Base-by-base conservation (phyloP, 2,329 filamentous ascomycete genomes). In the Orbilia brochopaga region DNA sequence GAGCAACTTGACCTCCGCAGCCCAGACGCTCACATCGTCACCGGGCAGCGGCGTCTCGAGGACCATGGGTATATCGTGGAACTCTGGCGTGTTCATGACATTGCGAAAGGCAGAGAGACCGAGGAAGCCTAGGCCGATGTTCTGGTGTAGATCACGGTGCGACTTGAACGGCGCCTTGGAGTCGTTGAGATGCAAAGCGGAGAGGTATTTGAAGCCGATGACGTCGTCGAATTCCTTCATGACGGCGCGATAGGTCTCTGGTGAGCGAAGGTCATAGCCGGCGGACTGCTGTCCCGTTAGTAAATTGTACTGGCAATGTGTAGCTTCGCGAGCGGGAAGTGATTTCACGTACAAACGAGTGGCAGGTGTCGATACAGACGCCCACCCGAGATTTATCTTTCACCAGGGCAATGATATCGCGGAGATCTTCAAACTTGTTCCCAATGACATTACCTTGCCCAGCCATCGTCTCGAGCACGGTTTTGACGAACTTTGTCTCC, bases 321-420 rank as follows among this genome's bases (percentile, higher is more conserved):
- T 52, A 21, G 21, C 32, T 0, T 21, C 13, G 56, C 35, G 23
- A 17, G 1, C 6, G 50, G 50, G 23, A 6, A 1, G 27, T 8
- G 48, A 27, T 55, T 21, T 19, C 11, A 53, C 69, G 58, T 54
- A 64, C 93, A 79, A 97, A 97, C 67, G 92, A 88, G 80, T 99
- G 94, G 80, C 94, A 99, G 0, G 94, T 99, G 79, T 99, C 94
- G 64, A 99, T 87, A 79, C 94, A 99, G 17, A 99, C 92, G 51
- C 93, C 94, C 1, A 99, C 88, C 32, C 94, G 87, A 48, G 82
- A 79, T 81, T 96, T 95, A 79, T 96, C 87, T 21, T 92, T 85
- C 23, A 97, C 86, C 7, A 87, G 83, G 13, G 84, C 84, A 75
- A 99, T 95, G 74, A 97, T 90, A 77, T 92, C 90, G 11, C 88